A percentile compares a stretch with the other conserved stretches of the same genome.
These are phyloP conservation scores for Mediolabrus comicus DNA, from an alignment of 108 stramenopile genomes.

Conservation along the genomic window DNA sequence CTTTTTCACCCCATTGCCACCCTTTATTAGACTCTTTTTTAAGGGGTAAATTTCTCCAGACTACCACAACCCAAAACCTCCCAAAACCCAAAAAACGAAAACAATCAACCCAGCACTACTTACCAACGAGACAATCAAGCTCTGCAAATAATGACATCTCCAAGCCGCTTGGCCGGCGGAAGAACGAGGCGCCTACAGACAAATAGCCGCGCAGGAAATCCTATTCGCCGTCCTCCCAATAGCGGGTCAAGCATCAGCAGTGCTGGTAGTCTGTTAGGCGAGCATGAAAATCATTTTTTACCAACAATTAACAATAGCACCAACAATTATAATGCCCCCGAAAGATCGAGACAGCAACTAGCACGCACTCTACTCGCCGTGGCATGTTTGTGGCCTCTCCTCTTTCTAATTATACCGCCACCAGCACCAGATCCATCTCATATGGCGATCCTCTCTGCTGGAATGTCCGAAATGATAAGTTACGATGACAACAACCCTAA, in stretches of 20 bases:
- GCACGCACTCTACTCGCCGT: slow-evolving; percentile 1
- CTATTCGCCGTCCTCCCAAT: slow-evolving; percentile 14
- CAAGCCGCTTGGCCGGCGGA: background rate
- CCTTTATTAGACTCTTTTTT: too few relatives aligned
- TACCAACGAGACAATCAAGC: too few relatives aligned
- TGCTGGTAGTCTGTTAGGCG: background rate
- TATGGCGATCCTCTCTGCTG: slow-evolving; percentile 4
- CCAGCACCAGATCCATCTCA: background rate
- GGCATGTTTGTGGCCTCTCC: slow-evolving; percentile 13
- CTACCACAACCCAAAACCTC: too few relatives aligned
- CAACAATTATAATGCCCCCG: background rate
- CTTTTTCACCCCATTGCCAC: too few relatives aligned
- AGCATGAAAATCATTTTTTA: background rate
- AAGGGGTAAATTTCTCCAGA: too few relatives aligned
- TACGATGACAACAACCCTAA: background rate
- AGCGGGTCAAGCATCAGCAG: background rate
- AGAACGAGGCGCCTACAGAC: background rate
- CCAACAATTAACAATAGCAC: background rate
- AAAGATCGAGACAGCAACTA: background rate
- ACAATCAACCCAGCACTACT: too few relatives aligned
- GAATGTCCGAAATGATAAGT: background rate
- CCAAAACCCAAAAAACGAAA: too few relatives aligned
- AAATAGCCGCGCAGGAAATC: slow-evolving; percentile 14
- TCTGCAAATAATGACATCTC: too few relatives aligned
- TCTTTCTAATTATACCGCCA: background rate